Base-by-base conservation (phyloP, 305 asterid species). In the Caryopteris hybrid region DNA sequence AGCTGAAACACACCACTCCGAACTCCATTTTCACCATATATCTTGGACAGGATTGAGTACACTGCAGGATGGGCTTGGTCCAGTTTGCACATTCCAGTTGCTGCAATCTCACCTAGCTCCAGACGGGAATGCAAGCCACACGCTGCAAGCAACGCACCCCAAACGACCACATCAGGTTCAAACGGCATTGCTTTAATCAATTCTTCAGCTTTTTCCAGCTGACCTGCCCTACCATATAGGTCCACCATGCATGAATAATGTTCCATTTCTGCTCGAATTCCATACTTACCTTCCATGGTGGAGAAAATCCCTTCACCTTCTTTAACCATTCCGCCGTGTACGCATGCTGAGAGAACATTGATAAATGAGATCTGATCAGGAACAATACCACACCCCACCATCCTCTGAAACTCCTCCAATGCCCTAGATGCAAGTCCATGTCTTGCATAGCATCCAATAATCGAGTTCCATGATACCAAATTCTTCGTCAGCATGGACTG, bases 171-270 rank as follows among this genome's bases (percentile, higher is more conserved):
- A 51, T 89, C 96, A 0, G 98, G 91, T 74, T 89, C 85, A 56
- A 83, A 89, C 18, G 94, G 95, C 96, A 92, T 89, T 56, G 60
- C 73, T 69, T 74, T 71, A 2, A 92, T 73, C 33, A 92, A 61
- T 10, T 71, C 79, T 46, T 75, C 84, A 0, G 98, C 98, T 84
- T 84, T 86, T 41, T 85, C 88, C 2, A 92, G 82, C 82, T 80
- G 60, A 10, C 98, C 98, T 12, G 95, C 86, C 70, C 80, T 79
- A 17, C 95, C 98, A 50, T 86, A 92, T 46, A 92, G 69, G 59
- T 92, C 95, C 62, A 92, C 98, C 94, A 92, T 86, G 64, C 98
- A 89, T 22, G 95, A 86, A 73, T 85, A 92, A 71, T 89, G 98
- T 69, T 83, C 92, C 89, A 81, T 80, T 73, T 78, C 85, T 41